Evolutionary conservation across 108 stramenopile genomes (phyloP), one percentile per base, ranked within the genome.

Genomic region (Thalassiosira profunda): DNA sequence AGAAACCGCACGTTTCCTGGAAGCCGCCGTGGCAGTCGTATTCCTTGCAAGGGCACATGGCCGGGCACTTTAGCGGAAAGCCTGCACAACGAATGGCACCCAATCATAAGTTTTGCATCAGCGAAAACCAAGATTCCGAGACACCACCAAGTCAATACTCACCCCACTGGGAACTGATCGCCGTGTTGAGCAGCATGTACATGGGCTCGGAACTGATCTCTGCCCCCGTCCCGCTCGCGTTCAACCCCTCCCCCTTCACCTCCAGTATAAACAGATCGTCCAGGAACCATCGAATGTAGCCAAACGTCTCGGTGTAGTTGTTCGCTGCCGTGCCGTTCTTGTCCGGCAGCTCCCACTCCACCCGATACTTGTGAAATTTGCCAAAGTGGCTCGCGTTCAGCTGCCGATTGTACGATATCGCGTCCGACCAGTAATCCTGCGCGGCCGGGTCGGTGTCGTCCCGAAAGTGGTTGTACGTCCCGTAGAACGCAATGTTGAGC

Each of bases 101-200:
- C 3, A 49, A 21, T 11, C 12, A 40, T 24, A 63, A 26, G 7
- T 47, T 17, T 23, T 9, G 8, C 0, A 38, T 38, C 25, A 18
- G 9, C 36, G 11, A 15, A 42, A 14, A 6, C 40, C 44, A 70
- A 48, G 29, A 12, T n/a, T 29, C 5, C 48, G 5, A 28, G 12
- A 37, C 30, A 14, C 18, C 0, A 21, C 23, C 45, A 4, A 1
- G 36, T 24, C 14, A 18, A 9, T 15, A 67, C 79, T 80, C 67
- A 62, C 97, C 98, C 98, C 98, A 99, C 42, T 91, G 89, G 7
- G 66, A 77, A 40, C 93, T 96, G 17, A 99, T 73, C 0, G 98
- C 98, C 9, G 97, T 99, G 72, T 99, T 99, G 58, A 98, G 58
- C 1, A 99, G 24, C 45, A 99, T 75, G 74, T 97, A 98, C 67